Evolutionary conservation across 2,329 filamentous ascomycete species (phyloP).

Genomic region (Cladosporium sphaerospermum): DNA sequence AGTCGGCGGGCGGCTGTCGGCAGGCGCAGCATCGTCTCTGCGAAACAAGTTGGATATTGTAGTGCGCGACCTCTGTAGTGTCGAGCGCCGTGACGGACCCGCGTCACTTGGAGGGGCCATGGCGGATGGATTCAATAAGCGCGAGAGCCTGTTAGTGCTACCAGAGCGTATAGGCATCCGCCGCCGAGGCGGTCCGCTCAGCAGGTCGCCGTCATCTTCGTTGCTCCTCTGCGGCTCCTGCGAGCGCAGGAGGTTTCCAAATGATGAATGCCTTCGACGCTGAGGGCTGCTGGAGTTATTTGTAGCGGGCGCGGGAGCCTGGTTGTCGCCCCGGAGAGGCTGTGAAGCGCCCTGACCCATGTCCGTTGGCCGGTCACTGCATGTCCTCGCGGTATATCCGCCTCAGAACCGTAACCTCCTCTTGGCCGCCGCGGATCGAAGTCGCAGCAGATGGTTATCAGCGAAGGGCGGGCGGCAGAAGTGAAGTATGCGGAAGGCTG

Average conservation of each 20-base stretch:
- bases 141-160: constrained; percentile 24
- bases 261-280: constrained; percentile 6
- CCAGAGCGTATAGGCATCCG: constrained; percentile 13
- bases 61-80: constrained; percentile 11
- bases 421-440: background rate
- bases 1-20: constrained; percentile 3
- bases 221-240: background rate
- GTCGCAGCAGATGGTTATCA: background rate
- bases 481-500: background rate
- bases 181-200: constrained; percentile 1
- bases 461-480: background rate
- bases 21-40: background rate
- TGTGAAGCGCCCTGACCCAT: constrained; percentile 31
- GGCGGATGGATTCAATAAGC: constrained; percentile 23
- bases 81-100: constrained; percentile 10
- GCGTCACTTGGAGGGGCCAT: constrained; percentile 14
- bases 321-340: constrained; percentile 15
- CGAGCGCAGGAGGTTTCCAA: constrained; percentile 5
- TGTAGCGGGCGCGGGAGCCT: constrained; percentile 2
- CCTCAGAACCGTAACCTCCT: background rate
- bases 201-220: constrained; percentile 8
- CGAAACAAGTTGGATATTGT: constrained; percentile 12
- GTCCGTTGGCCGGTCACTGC: constrained; percentile 1
- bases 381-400: constrained; percentile 1
- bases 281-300: constrained; percentile 2